Evolutionary conservation across 306 rosid genomes (phyloP).

Genomic region (Prunus mongolica): DNA sequence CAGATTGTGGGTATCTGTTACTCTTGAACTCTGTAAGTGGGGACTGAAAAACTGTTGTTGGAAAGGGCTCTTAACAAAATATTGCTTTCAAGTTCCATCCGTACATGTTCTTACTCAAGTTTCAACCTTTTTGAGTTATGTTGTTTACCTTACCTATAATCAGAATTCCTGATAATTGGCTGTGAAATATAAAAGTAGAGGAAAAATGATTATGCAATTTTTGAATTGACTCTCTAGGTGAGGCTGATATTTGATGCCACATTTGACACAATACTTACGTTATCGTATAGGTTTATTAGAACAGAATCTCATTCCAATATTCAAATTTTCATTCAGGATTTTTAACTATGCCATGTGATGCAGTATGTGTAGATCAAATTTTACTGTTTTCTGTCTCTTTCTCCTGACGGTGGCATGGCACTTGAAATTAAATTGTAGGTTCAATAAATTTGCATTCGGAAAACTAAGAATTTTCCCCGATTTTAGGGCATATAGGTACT

Average conservation of each 20-base stretch:
- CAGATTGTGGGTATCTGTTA: neutral
- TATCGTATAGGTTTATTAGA: neutral
- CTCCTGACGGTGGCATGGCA: neutral
- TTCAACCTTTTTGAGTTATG: neutral
- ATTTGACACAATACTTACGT: neutral
- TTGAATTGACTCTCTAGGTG: neutral
- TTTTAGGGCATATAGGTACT: neutral
- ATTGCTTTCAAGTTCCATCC: neutral
- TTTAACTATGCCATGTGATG: neutral
- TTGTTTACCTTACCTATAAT: neutral
- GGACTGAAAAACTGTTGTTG: neutral
- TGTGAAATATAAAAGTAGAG: neutral
- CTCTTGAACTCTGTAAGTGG: neutral
- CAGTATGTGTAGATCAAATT: neutral
- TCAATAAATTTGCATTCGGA: neutral
- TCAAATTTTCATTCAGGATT: neutral
- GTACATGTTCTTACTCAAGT: neutral
- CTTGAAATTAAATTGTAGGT: neutral
- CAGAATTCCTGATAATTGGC: neutral
- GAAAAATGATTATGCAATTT: neutral
- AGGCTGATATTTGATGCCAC: neutral
- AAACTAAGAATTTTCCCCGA: neutral
- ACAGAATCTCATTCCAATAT: neutral
- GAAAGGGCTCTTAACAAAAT: neutral
- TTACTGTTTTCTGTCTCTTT: neutral